A percentile compares a stretch with the other conserved stretches of the same genome.
Conservation (phyloP, 345 rosid species). For the Trapa bicornis region DNA sequence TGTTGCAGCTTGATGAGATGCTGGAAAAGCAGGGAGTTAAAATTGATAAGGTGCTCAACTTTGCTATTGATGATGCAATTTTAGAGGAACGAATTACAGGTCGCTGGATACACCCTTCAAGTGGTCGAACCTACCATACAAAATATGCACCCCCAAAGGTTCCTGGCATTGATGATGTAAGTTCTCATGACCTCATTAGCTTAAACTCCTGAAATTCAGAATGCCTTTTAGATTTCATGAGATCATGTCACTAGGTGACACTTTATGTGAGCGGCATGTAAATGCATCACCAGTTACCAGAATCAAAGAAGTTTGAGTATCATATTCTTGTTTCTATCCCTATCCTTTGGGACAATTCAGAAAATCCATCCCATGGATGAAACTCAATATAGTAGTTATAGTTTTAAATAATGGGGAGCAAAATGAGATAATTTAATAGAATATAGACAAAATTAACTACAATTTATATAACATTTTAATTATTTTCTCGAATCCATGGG, state of each 20-base stretch:
- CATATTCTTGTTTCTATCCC: not conserved
- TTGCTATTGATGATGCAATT: slow-evolving; percentile 81
- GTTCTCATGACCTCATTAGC: slow-evolving; percentile 4
- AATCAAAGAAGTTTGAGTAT: not conserved
- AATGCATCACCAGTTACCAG: not conserved
- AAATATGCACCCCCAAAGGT: slow-evolving; percentile 89
- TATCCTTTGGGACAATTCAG: not conserved
- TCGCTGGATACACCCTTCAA: slow-evolving; percentile 96
- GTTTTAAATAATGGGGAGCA: no score
- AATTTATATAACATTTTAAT: no score
- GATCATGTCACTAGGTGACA: not conserved
- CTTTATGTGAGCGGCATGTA: not conserved
- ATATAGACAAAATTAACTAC: no score
- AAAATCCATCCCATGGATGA: no score
- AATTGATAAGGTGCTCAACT: slow-evolving; percentile 79
- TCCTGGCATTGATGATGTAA: slow-evolving; percentile 88
- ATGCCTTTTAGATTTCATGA: not conserved
- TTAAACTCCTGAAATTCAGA: not conserved
- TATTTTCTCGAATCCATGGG: no score
- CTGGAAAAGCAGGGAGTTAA: slow-evolving; percentile 67
- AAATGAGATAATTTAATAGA: no score
- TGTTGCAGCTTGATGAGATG: slow-evolving; percentile 88
- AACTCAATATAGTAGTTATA: no score
- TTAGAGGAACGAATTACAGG: slow-evolving; percentile 97
- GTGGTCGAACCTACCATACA: slow-evolving; percentile 89